Percentiles rank a stretch among this genome's conserved stretches.
Conservation (phyloP, 2,329 filamentous ascomycete species). For the Blastomyces silverae region DNA sequence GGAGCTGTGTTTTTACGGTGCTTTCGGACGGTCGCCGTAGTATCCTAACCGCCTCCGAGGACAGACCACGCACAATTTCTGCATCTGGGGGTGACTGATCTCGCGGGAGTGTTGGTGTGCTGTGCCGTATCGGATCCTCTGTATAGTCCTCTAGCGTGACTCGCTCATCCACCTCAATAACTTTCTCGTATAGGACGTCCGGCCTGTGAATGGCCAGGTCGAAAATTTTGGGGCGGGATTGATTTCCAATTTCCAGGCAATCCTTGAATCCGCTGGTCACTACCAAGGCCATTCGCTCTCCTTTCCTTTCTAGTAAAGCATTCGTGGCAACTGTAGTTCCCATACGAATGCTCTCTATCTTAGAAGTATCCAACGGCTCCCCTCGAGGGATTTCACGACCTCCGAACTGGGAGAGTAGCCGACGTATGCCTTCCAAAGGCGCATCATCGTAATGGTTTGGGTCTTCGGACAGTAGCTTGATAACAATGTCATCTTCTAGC, state of each 20-base stretch:
- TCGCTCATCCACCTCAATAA: constrained; percentile 85
- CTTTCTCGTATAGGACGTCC: constrained; percentile 74
- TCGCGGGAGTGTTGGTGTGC: constrained; percentile 42
- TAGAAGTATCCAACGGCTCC: constrained; percentile 68
- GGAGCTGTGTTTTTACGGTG: constrained; percentile 51
- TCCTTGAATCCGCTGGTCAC: constrained; percentile 85
- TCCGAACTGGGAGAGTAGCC: constrained; percentile 73
- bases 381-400: constrained; percentile 70
- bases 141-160: constrained; percentile 90
- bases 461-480: constrained; percentile 85
- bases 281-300: constrained; percentile 78
- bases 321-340: constrained; percentile 94
- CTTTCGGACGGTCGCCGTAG: constrained; percentile 54
- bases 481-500: constrained; percentile 67
- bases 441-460: constrained; percentile 87
- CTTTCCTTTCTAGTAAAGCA: constrained; percentile 81
- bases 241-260: constrained; percentile 82
- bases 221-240: constrained; percentile 83
- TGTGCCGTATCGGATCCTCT: constrained; percentile 66
- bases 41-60: constrained; percentile 67
- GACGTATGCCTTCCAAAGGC: constrained; percentile 81
- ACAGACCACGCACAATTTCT: constrained; percentile 62
- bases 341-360: constrained; percentile 90
- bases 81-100: constrained; percentile 41
- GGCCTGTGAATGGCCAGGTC: constrained; percentile 82